These are phyloP conservation scores for Penicillium sp. DNA, from an alignment of 2,329 filamentous ascomycete species.

Conservation along the genomic window DNA sequence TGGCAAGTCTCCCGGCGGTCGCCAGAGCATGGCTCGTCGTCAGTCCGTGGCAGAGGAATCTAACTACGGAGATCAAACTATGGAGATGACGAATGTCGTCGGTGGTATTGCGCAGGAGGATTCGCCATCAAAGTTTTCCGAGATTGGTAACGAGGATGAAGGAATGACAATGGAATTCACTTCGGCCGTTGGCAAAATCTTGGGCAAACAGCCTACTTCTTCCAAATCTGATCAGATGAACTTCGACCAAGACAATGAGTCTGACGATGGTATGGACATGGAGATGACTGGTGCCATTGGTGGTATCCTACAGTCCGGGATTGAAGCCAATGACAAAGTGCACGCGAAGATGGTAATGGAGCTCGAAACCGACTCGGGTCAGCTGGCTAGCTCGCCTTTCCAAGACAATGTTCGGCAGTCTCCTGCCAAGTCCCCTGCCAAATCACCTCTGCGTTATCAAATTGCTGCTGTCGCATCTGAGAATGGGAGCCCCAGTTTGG, in stretches of 20 bases:
- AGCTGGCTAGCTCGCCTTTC: constrained; percentile 42
- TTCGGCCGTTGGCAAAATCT: constrained; percentile 37
- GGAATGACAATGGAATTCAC: constrained; percentile 45
- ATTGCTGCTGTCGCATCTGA: constrained; percentile 39
- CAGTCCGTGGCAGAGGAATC: constrained; percentile 35
- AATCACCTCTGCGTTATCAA: constrained; percentile 25
- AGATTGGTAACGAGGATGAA: constrained; percentile 29
- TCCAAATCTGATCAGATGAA: constrained; percentile 18
- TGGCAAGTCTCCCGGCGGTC: constrained; percentile 32
- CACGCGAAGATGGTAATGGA: constrained; percentile 53
- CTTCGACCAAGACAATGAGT: constrained; percentile 24
- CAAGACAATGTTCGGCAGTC: constrained; percentile 29
- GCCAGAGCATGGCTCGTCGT: constrained; percentile 37
- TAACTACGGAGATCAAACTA: constrained; percentile 42
- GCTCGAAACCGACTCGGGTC: constrained; percentile 46
- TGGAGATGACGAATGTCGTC: constrained; percentile 41
- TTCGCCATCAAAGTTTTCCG: constrained; percentile 15
- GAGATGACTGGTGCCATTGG: constrained; percentile 50
- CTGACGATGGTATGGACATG: constrained; percentile 42
- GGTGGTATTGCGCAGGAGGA: constrained; percentile 31
- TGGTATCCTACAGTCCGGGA: constrained; percentile 44
- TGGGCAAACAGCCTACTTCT: constrained; percentile 22
- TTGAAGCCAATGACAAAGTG: constrained; percentile 35
- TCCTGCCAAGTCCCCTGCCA: constrained; percentile 20
- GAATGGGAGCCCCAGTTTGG: constrained; percentile 49